Conservation (phyloP, 768 basidiomycete genomes). For the Xerocomellus amylosporus region DNA sequence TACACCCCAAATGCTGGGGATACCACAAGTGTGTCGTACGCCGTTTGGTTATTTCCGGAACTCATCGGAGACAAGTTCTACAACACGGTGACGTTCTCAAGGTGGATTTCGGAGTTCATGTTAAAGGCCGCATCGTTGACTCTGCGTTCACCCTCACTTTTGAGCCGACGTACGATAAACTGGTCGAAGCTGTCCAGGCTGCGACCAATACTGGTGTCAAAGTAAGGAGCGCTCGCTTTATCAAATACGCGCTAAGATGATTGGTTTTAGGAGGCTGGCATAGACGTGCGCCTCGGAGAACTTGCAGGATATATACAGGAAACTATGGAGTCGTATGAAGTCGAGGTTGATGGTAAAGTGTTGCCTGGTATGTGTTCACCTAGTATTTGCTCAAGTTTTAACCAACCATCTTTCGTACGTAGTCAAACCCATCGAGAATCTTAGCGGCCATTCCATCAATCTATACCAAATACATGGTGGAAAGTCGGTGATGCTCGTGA, state of each 20-base stretch:
- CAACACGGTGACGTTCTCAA: conserved; percentile 86
- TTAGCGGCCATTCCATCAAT: conserved; percentile 93
- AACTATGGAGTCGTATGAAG: conserved; percentile 98
- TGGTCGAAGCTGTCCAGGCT: conserved; percentile 89
- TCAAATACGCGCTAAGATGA: conserved; percentile 4
- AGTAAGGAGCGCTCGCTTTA: conserved; percentile 40
- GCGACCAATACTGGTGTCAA: conserved; percentile 91
- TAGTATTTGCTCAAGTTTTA: not conserved
- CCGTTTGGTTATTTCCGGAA: not conserved
- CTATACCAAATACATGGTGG: conserved; percentile 91
- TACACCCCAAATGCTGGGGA: conserved; percentile 95
- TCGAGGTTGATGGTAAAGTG: conserved; percentile 83
- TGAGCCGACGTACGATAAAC: conserved; percentile 85
- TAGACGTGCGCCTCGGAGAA: conserved; percentile 92
- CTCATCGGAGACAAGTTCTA: conserved; percentile 54
- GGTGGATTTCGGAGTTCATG: conserved; percentile 97
- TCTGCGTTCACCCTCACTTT: conserved; percentile 94
- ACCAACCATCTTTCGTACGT: conserved; percentile 3
- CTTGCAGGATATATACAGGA: conserved; percentile 92
- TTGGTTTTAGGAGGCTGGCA: conserved; percentile 79
- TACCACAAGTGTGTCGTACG: conserved; percentile 56
- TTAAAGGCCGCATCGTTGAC: conserved; percentile 91
- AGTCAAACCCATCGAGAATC: conserved; percentile 93
- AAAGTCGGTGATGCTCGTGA: conserved; percentile 88
- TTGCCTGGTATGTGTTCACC: conserved; percentile 57